Percentiles rank a stretch among this genome's conserved stretches.
Conservation (phyloP, 2,329 filamentous ascomycete species). For the Celoporthe dispersa region DNA sequence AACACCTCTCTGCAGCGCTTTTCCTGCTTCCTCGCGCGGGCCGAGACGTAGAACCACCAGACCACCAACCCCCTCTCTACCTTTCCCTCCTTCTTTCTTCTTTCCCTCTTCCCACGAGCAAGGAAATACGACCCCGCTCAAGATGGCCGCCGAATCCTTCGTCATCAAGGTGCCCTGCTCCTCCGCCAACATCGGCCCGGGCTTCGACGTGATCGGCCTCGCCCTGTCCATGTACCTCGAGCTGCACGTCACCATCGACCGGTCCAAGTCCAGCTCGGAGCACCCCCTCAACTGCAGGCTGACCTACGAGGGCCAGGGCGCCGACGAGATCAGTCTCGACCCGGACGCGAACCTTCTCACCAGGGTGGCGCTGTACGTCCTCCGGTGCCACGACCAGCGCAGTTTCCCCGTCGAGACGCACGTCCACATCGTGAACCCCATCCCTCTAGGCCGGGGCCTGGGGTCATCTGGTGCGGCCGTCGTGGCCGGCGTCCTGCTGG, state of each 20-base stretch:
- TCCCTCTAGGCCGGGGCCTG: constrained; percentile 87
- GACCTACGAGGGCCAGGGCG: constrained; percentile 85
- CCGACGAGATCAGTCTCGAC: constrained; percentile 79
- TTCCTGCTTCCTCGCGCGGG: background rate
- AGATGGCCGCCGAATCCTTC: constrained; percentile 56
- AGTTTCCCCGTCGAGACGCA: constrained; percentile 84
- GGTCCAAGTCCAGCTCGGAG: constrained; percentile 55
- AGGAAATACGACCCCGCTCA: background rate
- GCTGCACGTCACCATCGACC: constrained; percentile 77
- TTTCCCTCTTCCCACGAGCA: background rate
- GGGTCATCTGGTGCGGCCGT: constrained; percentile 97
- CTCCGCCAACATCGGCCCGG: constrained; percentile 95
- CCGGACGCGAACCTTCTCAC: constrained; percentile 92
- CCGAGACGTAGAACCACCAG: constrained; percentile 2
- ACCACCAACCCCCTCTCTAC: background rate
- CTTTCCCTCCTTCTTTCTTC: background rate
- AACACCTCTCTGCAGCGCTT: constrained; percentile 15
- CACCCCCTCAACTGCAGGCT: constrained; percentile 82
- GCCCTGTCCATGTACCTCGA: constrained; percentile 94
- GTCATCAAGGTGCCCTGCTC: constrained; percentile 86
- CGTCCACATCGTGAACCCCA: constrained; percentile 94
- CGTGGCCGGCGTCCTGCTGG: constrained; percentile 91
- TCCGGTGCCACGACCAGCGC: constrained; percentile 87
- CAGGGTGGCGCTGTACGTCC: constrained; percentile 89
- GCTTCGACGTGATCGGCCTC: constrained; percentile 97